Conservation (phyloP, 176 grass and related monocot species). For the Pontederia paniculata region DNA sequence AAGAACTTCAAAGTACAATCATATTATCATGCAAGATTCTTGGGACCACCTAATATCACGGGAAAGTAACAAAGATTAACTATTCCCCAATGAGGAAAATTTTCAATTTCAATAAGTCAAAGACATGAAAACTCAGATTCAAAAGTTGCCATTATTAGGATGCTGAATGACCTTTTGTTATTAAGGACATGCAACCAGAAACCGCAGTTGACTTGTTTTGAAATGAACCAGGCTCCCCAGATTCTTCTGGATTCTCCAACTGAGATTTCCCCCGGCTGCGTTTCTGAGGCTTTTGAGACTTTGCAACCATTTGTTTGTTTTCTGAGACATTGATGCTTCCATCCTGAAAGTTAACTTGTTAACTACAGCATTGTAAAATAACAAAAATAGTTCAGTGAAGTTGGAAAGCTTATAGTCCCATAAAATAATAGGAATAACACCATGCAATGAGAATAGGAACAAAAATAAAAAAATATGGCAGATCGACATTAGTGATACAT, state of each 20-base stretch:
- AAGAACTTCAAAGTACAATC: no score
- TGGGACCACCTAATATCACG: no score
- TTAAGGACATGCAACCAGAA: slow-evolving; percentile 36
- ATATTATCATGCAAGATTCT: no score
- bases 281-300: slow-evolving; percentile 24
- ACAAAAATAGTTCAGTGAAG: background rate
- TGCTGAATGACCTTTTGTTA: slow-evolving; percentile 37
- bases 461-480: no score
- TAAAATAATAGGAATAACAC: background rate
- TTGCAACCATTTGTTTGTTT: slow-evolving; percentile 20
- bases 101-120: no score
- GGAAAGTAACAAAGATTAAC: no score
- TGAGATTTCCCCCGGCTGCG: slow-evolving; percentile 18
- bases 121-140: background rate
- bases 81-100: background rate
- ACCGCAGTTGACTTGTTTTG: slow-evolving; percentile 14
- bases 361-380: background rate
- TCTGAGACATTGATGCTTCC: slow-evolving; percentile 21
- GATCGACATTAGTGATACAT: no score
- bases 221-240: slow-evolving; percentile 9
- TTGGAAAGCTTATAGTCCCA: background rate
- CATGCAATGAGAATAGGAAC: no score
- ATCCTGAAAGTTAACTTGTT: slow-evolving; percentile 19
- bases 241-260: slow-evolving; percentile 11
- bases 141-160: slow-evolving; percentile 14